Conservation (phyloP, 805 yeast species). For the Candida namnaoensis region DNA sequence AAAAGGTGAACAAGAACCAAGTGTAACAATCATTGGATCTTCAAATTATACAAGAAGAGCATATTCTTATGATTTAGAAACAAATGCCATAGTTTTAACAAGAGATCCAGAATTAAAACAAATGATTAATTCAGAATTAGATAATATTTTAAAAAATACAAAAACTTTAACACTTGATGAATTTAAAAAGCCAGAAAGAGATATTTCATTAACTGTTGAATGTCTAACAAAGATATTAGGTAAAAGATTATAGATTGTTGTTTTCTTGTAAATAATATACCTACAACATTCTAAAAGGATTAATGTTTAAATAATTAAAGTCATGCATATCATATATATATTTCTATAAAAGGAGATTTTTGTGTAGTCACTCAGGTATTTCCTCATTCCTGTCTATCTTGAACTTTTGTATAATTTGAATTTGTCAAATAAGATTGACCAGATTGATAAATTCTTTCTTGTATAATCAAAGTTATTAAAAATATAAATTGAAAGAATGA, state of each 20-base stretch:
- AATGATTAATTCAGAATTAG: conserved; percentile 54
- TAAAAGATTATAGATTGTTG: conserved; percentile 36
- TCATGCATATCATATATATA: too few relatives aligned
- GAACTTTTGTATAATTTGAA: background rate
- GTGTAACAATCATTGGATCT: conserved; percentile 79
- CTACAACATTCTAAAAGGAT: too few relatives aligned
- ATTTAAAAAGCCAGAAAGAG: conserved; percentile 53
- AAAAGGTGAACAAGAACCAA: conserved; percentile 50
- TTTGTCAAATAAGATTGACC: background rate
- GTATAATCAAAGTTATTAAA: background rate
- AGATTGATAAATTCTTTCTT: background rate
- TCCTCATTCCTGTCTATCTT: background rate
- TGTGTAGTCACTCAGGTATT: too few relatives aligned
- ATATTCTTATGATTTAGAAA: conserved; percentile 78
- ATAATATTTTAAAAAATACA: conserved; percentile 47
- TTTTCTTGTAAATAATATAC: too few relatives aligned
- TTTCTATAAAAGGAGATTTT: too few relatives aligned
- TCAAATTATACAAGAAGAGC: conserved; percentile 92
- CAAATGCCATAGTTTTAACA: conserved; percentile 77
- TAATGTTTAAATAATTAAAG: too few relatives aligned
- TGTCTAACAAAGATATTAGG: conserved; percentile 59
- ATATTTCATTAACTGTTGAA: conserved; percentile 53
- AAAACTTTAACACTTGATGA: conserved; percentile 46
- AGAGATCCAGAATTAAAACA: conserved; percentile 48
- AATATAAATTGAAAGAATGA: too few relatives aligned